A percentile compares a stretch with the other conserved stretches of the same genome.
Evolutionary conservation across 2,329 filamentous ascomycete species (phyloP).

Genomic region (Claviceps africana): DNA sequence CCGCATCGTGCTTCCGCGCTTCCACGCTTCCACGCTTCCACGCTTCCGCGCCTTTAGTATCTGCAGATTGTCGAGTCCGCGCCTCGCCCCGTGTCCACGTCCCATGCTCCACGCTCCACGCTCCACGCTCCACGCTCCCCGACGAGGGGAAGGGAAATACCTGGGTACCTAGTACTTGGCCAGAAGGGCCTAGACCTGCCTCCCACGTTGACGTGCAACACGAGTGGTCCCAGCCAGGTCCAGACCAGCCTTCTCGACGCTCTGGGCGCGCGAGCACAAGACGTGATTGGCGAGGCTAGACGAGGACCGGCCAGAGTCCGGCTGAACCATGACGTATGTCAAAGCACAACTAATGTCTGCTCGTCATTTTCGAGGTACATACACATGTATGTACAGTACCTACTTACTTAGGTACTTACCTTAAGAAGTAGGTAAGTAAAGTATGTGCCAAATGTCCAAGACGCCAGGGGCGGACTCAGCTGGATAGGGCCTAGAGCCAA

Average conservation of each 20-base stretch:
- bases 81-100: neutral
- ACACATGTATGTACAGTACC: too few species aligned
- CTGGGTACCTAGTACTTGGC: neutral
- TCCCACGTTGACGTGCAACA: neutral
- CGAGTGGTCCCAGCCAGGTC: neutral
- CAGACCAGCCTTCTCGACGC: neutral
- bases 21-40: too few species aligned
- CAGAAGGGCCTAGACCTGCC: neutral
- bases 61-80: neutral
- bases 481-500: neutral
- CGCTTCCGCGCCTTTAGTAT: neutral
- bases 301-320: neutral
- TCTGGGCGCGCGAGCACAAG: neutral
- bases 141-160: neutral
- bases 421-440: too few species aligned
- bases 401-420: too few species aligned
- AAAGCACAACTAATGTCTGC: neutral
- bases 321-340: slow-evolving; percentile 3
- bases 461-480: slow-evolving; percentile 1
- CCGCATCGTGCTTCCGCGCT: too few species aligned
- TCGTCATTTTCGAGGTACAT: neutral
- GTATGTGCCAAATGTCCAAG: neutral
- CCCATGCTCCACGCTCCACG: neutral
- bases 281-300: neutral
- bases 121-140: neutral